phyloP scores from a whole-genome alignment of 805 yeast genomes.

The Myxozyma nipponensis region DNA sequence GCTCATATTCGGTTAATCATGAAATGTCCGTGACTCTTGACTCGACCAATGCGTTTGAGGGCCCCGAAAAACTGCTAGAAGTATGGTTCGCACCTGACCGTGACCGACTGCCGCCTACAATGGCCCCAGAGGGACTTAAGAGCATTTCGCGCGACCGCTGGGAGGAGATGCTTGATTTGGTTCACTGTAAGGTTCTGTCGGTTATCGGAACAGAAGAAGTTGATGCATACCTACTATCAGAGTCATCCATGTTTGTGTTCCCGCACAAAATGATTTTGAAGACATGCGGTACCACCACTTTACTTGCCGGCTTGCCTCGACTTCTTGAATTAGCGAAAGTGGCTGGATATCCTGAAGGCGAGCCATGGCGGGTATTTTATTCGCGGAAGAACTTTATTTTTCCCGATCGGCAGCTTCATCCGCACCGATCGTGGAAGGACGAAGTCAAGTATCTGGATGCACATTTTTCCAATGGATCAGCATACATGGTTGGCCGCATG shows the following conservation, averaged over 20 bases:
- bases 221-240: constrained; percentile 84
- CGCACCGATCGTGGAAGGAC: constrained; percentile 80
- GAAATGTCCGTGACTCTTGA: constrained; percentile 74
- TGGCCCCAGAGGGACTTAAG: constrained; percentile 47
- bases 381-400: constrained; percentile 91
- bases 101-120: constrained; percentile 39
- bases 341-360: constrained; percentile 41
- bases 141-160: constrained; percentile 62
- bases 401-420: constrained; percentile 74
- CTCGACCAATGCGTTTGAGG: constrained; percentile 91
- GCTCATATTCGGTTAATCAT: constrained; percentile 58
- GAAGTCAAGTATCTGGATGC: constrained; percentile 69
- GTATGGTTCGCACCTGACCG: constrained; percentile 72
- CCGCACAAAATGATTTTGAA: constrained; percentile 80
- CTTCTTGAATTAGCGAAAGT: constrained; percentile 52
- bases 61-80: constrained; percentile 91
- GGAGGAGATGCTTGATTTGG: constrained; percentile 71
- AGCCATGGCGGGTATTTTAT: constrained; percentile 70
- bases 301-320: constrained; percentile 68
- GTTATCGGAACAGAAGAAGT: constrained; percentile 60
- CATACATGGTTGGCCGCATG: constrained; percentile 75
- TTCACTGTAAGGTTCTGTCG: constrained; percentile 84
- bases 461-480: constrained; percentile 57
- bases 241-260: constrained; percentile 85
- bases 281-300: constrained; percentile 95